These are phyloP conservation scores for Cryptococcus wingfieldii DNA, from an alignment of 1,284 basidiomycete species.

Conservation along the genomic window DNA sequence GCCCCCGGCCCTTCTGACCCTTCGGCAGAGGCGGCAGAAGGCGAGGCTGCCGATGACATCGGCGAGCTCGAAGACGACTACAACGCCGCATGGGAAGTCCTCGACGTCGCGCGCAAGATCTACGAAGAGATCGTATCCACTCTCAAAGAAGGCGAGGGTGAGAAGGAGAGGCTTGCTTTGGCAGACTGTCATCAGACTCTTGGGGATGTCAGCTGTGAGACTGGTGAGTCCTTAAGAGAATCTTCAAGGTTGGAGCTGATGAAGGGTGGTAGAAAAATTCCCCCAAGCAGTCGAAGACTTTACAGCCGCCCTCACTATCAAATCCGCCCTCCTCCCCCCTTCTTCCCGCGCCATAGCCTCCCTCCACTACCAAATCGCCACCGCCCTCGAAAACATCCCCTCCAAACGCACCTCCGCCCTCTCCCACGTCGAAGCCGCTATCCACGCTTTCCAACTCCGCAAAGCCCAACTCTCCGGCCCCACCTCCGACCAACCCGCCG, in stretches of 20 bases:
- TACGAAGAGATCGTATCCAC: conserved; percentile 60
- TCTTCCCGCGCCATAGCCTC: conserved; percentile 83
- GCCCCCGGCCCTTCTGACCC: neutral
- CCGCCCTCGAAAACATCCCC: conserved; percentile 78
- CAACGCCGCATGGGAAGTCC: conserved; percentile 88
- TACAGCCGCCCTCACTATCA: conserved; percentile 65
- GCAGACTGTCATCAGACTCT: conserved; percentile 79
- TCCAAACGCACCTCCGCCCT: conserved; percentile 75
- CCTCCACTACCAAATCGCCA: conserved; percentile 83
- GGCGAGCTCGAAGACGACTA: conserved; percentile 77
- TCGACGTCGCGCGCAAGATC: conserved; percentile 78
- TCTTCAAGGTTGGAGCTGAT: neutral
- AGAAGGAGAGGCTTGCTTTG: conserved; percentile 59
- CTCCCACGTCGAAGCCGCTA: conserved; percentile 67
- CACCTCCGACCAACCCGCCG: conserved; percentile 41
- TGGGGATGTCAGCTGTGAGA: conserved; percentile 84
- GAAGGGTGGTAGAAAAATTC: conserved; percentile 68
- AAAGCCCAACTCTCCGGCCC: conserved; percentile 58
- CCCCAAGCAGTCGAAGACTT: conserved; percentile 84
- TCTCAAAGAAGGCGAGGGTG: conserved; percentile 12
- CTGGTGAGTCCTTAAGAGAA: conserved; percentile 57
- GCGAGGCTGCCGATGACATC: conserved; percentile 45
- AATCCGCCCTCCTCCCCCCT: conserved; percentile 63
- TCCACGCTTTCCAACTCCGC: conserved; percentile 67
- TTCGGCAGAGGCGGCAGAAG: neutral